Base-by-base conservation (phyloP, 2,329 filamentous ascomycete genomes). In the Alternaria panax region DNA sequence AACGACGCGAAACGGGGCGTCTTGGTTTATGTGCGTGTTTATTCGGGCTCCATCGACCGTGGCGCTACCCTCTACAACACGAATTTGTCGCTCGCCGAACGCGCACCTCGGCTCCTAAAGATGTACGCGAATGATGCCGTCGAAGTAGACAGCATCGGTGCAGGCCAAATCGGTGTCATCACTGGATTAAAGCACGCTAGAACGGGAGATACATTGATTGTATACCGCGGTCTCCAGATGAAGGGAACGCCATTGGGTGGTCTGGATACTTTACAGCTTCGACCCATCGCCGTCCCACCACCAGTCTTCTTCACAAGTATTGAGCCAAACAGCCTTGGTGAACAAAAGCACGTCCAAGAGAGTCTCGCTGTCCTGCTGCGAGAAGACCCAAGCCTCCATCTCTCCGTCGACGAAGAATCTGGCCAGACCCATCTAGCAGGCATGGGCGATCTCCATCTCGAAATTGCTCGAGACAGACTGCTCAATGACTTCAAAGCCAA, bases 261-360 rank as follows among this genome's bases (percentile, higher is more conserved):
- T 1, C 80, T 97, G 48, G 88, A 89, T 50, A 88, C 85, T 16
- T 81, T 98, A 16, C 93, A 97, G 72, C 86, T 99, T 34, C 88
- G 92, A 16, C 92, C 95, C 0, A 95, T 96, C 27, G 87, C 91
- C 59, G 92, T 97, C 0, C 94, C 95, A 0, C 93, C 95, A 0
- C 93, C 95, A 0, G 95, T 99, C 0, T 97, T 97, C 73, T 99
- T 98, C 77, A 90, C 96, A n/a, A 92, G 93, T 60, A 89, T 98
- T 27, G 94, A 98, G 65, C 92, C 88, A 18, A 81, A 92, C 67
- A 90, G 92, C 68, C 81, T 92, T 30, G 86, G 90, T 30, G 92
- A 93, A 66, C 91, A 93, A 69, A 93, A 93, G 68, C 86, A 90
- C 59, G 86, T 99, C 6, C 87, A 92, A 56, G 87, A 90, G 6